Base-by-base conservation (phyloP, 139 green algal genomes). In the Auxenochlorella pyrenoidosa region DNA sequence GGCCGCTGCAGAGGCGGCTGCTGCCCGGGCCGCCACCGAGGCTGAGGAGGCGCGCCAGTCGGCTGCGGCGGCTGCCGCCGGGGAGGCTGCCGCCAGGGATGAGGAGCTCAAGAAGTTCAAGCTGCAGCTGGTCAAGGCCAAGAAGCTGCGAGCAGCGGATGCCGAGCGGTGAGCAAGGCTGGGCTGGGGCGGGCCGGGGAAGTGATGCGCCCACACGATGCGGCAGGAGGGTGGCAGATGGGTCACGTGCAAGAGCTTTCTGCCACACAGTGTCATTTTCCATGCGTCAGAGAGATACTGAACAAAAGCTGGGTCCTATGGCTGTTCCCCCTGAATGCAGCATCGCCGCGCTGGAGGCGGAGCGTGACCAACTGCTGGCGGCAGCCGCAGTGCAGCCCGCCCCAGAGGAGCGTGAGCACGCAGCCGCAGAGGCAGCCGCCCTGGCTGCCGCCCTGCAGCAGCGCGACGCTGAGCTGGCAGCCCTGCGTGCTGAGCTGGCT, bases 71-170 rank as follows among this genome's bases (percentile, higher is more conserved):
- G 44, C 75, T 38, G 75, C 40, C 0, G 73, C 6, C 26, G 24
- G 26, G 73, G 73, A 41, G 28, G 73, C 30, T 32, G 41, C 75
- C 30, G 75, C 66, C 32, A 43, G 41, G 40, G 84, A 88, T 18
- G 84, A 88, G 75, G 84, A 88, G 71, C 40, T 88, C 5, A 71
- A 43, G 38, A 88, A 83, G 75, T 88, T 88, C 84, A 88, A 88
- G 84, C 73, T 88, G 84, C 81, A 83, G 84, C 59, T 88, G 54
- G 51, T 88, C 38, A 88, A 88, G 84, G 84, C 84, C 84, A 88
- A 83, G 59, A 88, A 88, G 84, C 73, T 88, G 84, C 38, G 84
- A 28, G 43, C 54, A 15, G 72, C 80, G 24, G 84, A 88, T 63
- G 58, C 73, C 1, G 84, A 88, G 73, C 36, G 72, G 83, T 87